phyloP scores from a whole-genome alignment of 2,329 filamentous ascomycete species.

The Nemania bipapillata region DNA sequence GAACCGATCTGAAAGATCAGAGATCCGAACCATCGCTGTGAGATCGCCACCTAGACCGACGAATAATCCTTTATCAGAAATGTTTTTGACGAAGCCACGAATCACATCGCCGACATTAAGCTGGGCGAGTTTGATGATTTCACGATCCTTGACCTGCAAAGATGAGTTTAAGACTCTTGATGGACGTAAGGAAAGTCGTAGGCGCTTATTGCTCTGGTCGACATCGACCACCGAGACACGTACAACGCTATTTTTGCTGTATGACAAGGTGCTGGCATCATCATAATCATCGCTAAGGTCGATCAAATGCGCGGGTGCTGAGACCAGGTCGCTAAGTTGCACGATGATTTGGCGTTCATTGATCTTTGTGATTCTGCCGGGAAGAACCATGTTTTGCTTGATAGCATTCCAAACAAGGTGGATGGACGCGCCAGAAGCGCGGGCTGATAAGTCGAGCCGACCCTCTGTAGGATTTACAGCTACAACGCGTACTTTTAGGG shows the following conservation, averaged over 20 bases:
- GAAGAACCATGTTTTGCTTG: constrained; percentile 81
- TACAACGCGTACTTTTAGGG: constrained; percentile 81
- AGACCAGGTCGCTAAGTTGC: constrained; percentile 82
- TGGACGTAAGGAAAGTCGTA: constrained; percentile 83
- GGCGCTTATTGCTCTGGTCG: constrained; percentile 83
- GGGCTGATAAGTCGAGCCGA: constrained; percentile 84
- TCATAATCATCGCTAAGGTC: constrained; percentile 89
- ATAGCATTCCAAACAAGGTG: constrained; percentile 75
- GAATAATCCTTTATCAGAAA: constrained; percentile 89
- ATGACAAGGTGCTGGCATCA: constrained; percentile 77
- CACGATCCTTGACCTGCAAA: constrained; percentile 80
- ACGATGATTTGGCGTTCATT: constrained; percentile 85
- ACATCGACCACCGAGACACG: constrained; percentile 86
- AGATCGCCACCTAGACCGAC: constrained; percentile 83
- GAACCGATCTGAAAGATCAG: constrained; percentile 88
- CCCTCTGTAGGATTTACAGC: constrained; percentile 77
- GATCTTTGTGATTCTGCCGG: constrained; percentile 85
- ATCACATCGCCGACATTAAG: constrained; percentile 81
- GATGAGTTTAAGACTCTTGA: constrained; percentile 91
- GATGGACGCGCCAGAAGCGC: constrained; percentile 67
- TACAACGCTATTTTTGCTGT: constrained; percentile 85
- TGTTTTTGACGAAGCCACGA: constrained; percentile 90
- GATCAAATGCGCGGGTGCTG: constrained; percentile 81
- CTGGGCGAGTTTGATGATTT: constrained; percentile 77
- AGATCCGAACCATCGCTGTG: constrained; percentile 83